Base-by-base conservation (phyloP, 169 alveolate genomes). In the Plasmodium chabaudi region DNA sequence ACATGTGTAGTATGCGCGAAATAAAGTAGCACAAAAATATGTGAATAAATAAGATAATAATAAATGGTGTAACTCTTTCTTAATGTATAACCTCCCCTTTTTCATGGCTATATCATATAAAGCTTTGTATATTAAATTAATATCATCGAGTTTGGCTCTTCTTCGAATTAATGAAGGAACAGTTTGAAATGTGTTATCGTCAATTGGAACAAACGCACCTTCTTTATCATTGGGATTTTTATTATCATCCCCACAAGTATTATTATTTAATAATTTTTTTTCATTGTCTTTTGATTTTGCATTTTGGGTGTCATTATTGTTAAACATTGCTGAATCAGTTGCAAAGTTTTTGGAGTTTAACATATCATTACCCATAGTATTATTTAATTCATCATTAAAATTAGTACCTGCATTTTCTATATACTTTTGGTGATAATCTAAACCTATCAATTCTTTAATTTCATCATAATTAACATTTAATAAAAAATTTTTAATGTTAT, bases 101-200 rank as follows among this genome's bases (percentile, higher is more conserved):
- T 93, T 92, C 7, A 93, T 56, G 42, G 96, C 96, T 87, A 61
- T 69, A 21, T 91, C 88, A 53, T 88, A 92, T 27, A 93, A 72
- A 39, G 79, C 56, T 47, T 60, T 70, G 44, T 87, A 92, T 27
- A 93, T 87, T 61, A 89, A 72, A 55, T 93, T 93, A 27, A 93
- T 65, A 64, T 93, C 95, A 44, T 91, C 94, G 59, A 93, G 46
- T 57, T 89, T 93, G 17, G 95, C 96, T 19, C 96, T 25, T 71
- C 96, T 63, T 65, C 93, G 87, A 44, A 92, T 93, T 47, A 93
- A 68, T 9, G 77, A 44, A n/a, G 96, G 96, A 17, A 93, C 92
- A 3, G 88, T 27, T 53, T 91, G 95, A 75, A 91, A 93, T 59
- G 93, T 91, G 4, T 25, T 65, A 51, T 93, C 89, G 57, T 92